Conservation (phyloP, 257 asterid genomes). For the Solanum pinnatisectum region DNA sequence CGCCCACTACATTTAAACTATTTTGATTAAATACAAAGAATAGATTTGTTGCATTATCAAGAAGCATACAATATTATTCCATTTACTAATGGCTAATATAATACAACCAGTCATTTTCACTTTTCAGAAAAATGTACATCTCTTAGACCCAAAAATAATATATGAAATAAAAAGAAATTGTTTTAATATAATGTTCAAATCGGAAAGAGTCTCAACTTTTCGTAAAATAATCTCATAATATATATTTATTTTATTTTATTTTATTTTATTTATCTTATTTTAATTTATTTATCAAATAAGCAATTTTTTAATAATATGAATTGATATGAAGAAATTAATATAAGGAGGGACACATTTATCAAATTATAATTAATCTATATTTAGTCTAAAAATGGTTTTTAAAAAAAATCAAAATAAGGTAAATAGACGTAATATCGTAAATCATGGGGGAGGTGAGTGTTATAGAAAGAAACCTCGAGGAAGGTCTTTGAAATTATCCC, state of each 20-base stretch:
- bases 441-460: too few relatives aligned
- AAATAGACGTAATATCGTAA: too few relatives aligned
- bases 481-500: too few relatives aligned
- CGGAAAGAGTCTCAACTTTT: background rate
- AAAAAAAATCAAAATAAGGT: too few relatives aligned
- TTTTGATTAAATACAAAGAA: background rate
- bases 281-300: too few relatives aligned
- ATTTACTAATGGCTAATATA: background rate
- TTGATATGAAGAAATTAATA: background rate
- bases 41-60: background rate
- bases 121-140: background rate
- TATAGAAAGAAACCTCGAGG: too few relatives aligned
- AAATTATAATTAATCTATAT: too few relatives aligned
- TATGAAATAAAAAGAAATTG: background rate
- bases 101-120: background rate
- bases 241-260: too few relatives aligned
- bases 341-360: background rate
- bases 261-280: too few relatives aligned
- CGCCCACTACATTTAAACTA: background rate
- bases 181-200: background rate
- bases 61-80: background rate
- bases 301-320: background rate
- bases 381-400: too few relatives aligned
- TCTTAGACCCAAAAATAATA: background rate
- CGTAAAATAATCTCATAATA: background rate